Evolutionary conservation across 139 green algal species (phyloP), one percentile per base, ranked within the genome.

Genomic region (Chlorella sp.): DNA sequence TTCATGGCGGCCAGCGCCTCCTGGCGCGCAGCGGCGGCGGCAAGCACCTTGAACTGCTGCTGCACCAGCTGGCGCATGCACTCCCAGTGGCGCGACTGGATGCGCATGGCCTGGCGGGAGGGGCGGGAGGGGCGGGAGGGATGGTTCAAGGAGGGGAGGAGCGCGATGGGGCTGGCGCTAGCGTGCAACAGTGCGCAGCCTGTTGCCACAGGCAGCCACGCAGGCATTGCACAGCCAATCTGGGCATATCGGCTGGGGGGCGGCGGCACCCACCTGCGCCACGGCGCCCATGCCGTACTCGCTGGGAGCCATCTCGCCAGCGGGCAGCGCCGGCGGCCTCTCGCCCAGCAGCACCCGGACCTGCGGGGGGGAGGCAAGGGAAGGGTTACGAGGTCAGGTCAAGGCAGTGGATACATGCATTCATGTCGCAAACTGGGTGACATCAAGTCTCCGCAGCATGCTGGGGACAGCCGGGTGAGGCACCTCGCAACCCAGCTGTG

Each of bases 271-370:
- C 76, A 82, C 76, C 76, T 75, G 70, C n/a, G 81, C 83, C 7
- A 92, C 81, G 46, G 80, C 88, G 5, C 13, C 40, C 70, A 86
- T 73, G 54, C 54, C 81, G 32, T 56, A 38, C 11, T 68, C 68
- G 69, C 84, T 76, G 56, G 79, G 58, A 20, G 79, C 36, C 56
- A 54, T 62, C 38, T 83, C 69, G 17, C 67, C 44, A 26, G 64
- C n/a, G 0, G 81, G 81, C 74, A 90, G 68, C 54, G 43, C 40
- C 19, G 86, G 70, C 22, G 86, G 81, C 17, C 84, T 79, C 75
- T 87, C 87, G 5, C 94, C 94, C 54, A 96, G 89, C 81, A 96
- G 91, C 84, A 95, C 93, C 2, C 51, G 51, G 13, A 60, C 51
- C 51, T 60, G 51, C 51, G 24, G 51, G 46, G 46, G 46, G 11